Percentiles rank a stretch among this genome's conserved stretches.
Conservation (phyloP, 129 eudicot species). For the Chrysanthemum makinoi region DNA sequence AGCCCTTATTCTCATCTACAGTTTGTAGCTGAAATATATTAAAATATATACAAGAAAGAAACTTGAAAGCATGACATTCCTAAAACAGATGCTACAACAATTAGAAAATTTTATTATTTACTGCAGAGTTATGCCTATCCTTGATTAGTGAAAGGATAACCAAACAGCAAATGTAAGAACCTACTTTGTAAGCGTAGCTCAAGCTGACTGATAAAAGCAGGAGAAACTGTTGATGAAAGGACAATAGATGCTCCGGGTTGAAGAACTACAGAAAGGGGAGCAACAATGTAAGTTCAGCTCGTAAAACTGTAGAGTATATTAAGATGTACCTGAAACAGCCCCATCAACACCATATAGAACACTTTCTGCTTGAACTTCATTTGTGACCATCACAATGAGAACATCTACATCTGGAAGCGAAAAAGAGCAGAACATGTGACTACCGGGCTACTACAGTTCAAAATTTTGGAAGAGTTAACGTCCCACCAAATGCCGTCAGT, state of each 20-base stretch:
- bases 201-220: slow-evolving; percentile 77
- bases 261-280: slow-evolving; percentile 51
- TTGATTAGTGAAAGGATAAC: slow-evolving; percentile 16
- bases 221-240: slow-evolving; percentile 97
- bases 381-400: slow-evolving; percentile 91
- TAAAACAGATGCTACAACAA: background rate
- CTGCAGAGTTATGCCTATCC: background rate
- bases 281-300: slow-evolving; percentile 31
- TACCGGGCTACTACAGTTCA: slow-evolving; percentile 8
- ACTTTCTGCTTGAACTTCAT: slow-evolving; percentile 96
- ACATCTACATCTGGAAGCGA: slow-evolving; percentile 69
- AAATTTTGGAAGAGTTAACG: background rate
- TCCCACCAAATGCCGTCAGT: slow-evolving; percentile 17
- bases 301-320: slow-evolving; percentile 1
- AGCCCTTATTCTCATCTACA: slow-evolving; percentile 62
- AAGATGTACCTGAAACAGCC: slow-evolving; percentile 67
- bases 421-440: slow-evolving; percentile 9
- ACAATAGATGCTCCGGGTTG: slow-evolving; percentile 78
- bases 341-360: slow-evolving; percentile 87
- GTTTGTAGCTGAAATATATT: slow-evolving; percentile 12
- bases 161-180: slow-evolving; percentile 31
- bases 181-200: slow-evolving; percentile 72
- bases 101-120: background rate
- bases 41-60: slow-evolving; percentile 16
- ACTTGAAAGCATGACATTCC: background rate